Conservation (phyloP, 441 rosid species). For the Metrosideros polymorpha region DNA sequence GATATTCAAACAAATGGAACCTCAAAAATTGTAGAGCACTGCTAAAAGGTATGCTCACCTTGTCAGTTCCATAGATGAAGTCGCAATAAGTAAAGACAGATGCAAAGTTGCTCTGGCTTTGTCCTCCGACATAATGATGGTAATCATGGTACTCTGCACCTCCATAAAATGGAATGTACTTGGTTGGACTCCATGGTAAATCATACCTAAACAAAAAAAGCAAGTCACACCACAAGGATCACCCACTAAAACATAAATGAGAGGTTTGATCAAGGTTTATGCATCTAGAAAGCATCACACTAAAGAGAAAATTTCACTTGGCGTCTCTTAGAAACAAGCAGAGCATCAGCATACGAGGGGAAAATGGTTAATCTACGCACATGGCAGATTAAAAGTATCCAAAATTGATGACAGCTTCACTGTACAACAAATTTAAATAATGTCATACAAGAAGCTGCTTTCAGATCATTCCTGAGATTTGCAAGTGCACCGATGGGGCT, state of each 20-base stretch:
- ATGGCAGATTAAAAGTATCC: neutral
- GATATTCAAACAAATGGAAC: neutral
- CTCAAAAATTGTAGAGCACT: neutral
- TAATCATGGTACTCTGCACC: conserved; percentile 93
- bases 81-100: conserved; percentile 94
- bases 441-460: neutral
- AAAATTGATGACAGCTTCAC: neutral
- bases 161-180: conserved; percentile 81
- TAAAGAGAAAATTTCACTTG: neutral
- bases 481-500: neutral
- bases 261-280: neutral
- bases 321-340: neutral
- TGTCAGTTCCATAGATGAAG: conserved; percentile 78
- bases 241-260: neutral
- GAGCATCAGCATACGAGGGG: neutral
- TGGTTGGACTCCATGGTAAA: conserved; percentile 81
- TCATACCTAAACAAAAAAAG: conserved; percentile 48
- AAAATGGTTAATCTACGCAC: neutral
- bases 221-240: neutral
- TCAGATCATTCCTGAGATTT: neutral
- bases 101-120: conserved; percentile 93
- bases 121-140: conserved; percentile 87
- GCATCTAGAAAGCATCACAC: neutral
- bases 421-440: neutral
- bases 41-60: conserved; percentile 27